Conservation (phyloP, 805 yeast genomes). For the Lipomyces sp. region DNA sequence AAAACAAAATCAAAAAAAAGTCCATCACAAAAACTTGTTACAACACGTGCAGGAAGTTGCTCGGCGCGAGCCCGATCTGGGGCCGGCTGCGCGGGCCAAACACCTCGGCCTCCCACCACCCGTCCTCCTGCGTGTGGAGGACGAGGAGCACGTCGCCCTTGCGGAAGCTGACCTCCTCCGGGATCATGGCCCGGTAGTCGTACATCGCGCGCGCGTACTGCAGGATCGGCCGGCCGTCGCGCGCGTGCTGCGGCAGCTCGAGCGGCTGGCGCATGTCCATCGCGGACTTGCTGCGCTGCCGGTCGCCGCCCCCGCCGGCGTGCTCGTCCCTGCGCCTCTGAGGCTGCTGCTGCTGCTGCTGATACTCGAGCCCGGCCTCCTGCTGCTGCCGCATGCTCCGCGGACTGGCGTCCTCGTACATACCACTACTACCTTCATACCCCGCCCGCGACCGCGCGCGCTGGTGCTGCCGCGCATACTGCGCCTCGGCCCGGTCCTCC, state of each 20-base stretch:
- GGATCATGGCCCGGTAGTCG: constrained; percentile 57
- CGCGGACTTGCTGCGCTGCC: constrained; percentile 27
- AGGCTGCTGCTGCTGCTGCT: constrained; percentile 16
- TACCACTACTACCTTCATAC: neutral
- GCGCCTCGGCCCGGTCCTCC: neutral
- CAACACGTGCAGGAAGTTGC: constrained; percentile 44
- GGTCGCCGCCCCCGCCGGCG: neutral
- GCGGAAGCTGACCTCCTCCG: constrained; percentile 58
- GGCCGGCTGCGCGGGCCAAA: constrained; percentile 38
- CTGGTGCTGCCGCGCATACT: neutral
- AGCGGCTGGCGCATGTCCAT: constrained; percentile 22
- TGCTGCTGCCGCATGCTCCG: no score
- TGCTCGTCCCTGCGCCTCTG: neutral
- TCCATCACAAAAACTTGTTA: no score
- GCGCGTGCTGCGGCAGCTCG: constrained; percentile 18
- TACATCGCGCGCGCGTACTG: constrained; percentile 53
- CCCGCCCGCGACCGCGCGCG: constrained; percentile 2
- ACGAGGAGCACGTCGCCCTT: constrained; percentile 56
- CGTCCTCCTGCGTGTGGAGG: constrained; percentile 59
- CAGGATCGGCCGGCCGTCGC: constrained; percentile 53
- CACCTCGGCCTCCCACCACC: constrained; percentile 73
- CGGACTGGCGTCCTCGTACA: no score
- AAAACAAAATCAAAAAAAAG: neutral
- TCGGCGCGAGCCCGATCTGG: constrained; percentile 58
- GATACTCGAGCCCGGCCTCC: no score